Evolutionary conservation across 768 basidiomycete genomes (phyloP).

Genomic region (Suillus clintonianus): DNA sequence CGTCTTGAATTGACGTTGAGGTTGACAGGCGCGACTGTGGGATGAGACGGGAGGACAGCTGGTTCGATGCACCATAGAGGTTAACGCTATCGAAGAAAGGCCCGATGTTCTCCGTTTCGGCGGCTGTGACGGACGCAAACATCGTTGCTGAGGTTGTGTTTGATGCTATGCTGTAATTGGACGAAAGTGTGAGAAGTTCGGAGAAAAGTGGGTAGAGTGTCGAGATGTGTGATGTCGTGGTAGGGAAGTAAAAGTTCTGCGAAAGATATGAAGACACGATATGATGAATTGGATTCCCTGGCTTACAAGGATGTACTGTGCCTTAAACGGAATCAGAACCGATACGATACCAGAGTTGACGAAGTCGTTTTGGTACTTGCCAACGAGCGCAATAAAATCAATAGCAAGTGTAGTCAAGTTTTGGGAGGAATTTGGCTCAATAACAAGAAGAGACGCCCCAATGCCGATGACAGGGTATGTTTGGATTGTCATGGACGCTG

Average conservation of each 20-base stretch:
- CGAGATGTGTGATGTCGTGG: background rate
- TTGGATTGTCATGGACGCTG: constrained; percentile 19
- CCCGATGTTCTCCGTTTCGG: constrained; percentile 6
- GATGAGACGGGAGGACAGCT: constrained; percentile 21
- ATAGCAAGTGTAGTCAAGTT: constrained; percentile 16
- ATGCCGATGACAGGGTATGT: constrained; percentile 12
- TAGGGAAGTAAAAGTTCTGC: constrained; percentile 19
- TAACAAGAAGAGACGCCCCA: constrained; percentile 12
- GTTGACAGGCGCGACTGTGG: constrained; percentile 18
- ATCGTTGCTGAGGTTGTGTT: constrained; percentile 14
- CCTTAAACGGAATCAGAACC: constrained; percentile 1
- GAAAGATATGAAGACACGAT: background rate
- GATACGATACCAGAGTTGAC: constrained; percentile 13
- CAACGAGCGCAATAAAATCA: constrained; percentile 17
- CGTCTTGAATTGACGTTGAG: constrained; percentile 8
- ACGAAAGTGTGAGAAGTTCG: constrained; percentile 14
- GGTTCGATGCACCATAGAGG: constrained; percentile 16
- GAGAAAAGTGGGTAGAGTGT: constrained; percentile 19
- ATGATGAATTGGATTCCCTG: no score
- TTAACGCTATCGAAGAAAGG: constrained; percentile 13
- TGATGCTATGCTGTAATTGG: constrained; percentile 14
- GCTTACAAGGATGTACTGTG: constrained; percentile 18
- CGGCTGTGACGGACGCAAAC: constrained; percentile 17
- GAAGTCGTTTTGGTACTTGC: constrained; percentile 20
- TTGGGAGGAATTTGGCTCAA: constrained; percentile 12